Conservation (phyloP, 164 flowering plant species). For the Nymphaea thermarum region DNA sequence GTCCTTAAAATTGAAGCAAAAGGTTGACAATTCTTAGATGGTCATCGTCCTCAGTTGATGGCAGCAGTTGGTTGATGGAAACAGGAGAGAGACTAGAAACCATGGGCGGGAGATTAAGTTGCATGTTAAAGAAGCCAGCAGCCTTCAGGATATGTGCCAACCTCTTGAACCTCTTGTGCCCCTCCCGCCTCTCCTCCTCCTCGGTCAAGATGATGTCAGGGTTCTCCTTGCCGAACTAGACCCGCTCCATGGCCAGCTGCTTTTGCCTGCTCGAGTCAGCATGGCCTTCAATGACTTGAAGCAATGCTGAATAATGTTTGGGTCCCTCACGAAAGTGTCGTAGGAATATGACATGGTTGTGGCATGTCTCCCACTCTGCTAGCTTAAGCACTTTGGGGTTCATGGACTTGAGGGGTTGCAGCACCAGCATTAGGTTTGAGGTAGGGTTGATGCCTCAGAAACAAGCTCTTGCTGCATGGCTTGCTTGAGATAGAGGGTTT, state of each 20-base stretch:
- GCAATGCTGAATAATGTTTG: constrained; percentile 57
- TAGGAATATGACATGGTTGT: constrained; percentile 46
- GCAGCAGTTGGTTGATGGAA: no score
- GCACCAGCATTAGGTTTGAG: constrained; percentile 22
- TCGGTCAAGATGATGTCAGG: constrained; percentile 43
- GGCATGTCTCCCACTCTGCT: constrained; percentile 69
- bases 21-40: no score
- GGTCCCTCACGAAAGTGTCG: constrained; percentile 59
- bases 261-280: constrained; percentile 68
- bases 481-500: no score
- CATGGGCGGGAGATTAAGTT: no score
- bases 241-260: constrained; percentile 58
- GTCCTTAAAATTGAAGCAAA: no score
- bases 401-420: constrained; percentile 48
- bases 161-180: constrained; percentile 55
- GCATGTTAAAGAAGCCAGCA: constrained; percentile 44
- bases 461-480: no score
- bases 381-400: constrained; percentile 66
- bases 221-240: constrained; percentile 80
- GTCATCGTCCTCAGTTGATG: no score
- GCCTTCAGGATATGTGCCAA: constrained; percentile 62
- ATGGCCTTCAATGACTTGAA: constrained; percentile 87
- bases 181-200: constrained; percentile 31
- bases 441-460: constrained; percentile 14
- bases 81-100: no score